Conservation (phyloP, 208 protist genomes). For the Angomonas desouzai region DNA sequence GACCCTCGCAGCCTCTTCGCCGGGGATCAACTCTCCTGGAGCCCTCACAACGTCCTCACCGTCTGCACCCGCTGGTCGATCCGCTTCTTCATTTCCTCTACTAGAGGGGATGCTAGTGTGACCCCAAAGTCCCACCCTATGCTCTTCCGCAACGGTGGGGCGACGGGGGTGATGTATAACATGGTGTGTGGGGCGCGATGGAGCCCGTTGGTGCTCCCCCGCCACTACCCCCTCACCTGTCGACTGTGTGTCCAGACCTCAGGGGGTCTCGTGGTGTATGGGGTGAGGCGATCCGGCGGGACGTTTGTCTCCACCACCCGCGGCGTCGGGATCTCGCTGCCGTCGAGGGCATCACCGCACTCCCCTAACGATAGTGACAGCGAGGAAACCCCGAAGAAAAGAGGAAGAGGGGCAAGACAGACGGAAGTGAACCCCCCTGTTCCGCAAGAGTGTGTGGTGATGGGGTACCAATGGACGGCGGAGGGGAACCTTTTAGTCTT, state of each 20-base stretch:
- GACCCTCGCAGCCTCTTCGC: constrained; percentile 9
- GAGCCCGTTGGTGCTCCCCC: constrained; percentile 38
- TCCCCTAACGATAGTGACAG: no score
- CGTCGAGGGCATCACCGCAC: no score
- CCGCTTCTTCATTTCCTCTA: constrained; percentile 38
- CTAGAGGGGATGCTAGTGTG: not conserved
- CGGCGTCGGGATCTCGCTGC: not conserved
- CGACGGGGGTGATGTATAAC: not conserved
- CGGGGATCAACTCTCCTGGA: constrained; percentile 25
- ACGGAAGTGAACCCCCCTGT: not conserved
- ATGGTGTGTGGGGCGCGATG: constrained; percentile 62
- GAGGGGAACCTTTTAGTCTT: constrained; percentile 57
- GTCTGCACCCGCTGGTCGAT: constrained; percentile 63
- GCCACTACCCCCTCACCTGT: constrained; percentile 57
- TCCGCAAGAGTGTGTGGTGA: not conserved
- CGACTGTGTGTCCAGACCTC: constrained; percentile 65
- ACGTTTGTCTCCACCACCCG: not conserved
- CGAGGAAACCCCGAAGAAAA: not conserved
- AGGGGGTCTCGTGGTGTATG: constrained; percentile 63
- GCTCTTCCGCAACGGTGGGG: not conserved
- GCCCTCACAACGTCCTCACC: constrained; percentile 76
- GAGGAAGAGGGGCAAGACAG: constrained; percentile 5
- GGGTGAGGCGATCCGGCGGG: constrained; percentile 32
- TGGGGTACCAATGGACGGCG: constrained; percentile 61
- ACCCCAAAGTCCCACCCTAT: constrained; percentile 1